Percentiles rank a stretch among this genome's conserved stretches.
Conservation (phyloP, 2,329 filamentous ascomycete species). For the Magnaporthales sp. region DNA sequence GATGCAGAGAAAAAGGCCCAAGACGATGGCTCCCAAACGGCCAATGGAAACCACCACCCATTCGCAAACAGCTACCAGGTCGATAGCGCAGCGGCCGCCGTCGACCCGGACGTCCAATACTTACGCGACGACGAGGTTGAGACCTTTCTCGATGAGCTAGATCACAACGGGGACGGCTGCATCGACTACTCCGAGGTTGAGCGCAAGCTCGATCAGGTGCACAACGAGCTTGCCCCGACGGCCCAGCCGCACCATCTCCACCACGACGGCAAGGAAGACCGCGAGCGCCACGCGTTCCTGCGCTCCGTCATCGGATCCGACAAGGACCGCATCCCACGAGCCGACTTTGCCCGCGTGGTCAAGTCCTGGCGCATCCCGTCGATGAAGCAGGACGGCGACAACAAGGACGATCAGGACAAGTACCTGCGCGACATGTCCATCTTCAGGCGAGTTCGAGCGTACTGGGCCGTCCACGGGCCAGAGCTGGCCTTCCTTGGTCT, state of each 20-base stretch:
- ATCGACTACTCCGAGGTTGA: conserved; percentile 45
- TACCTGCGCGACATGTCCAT: conserved; percentile 35
- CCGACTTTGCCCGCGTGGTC: conserved; percentile 35
- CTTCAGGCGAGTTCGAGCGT: conserved; percentile 37
- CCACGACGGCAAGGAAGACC: conserved; percentile 23
- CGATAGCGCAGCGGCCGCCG: not conserved
- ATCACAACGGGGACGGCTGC: conserved; percentile 39
- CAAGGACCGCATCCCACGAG: conserved; percentile 31
- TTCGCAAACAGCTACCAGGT: not conserved
- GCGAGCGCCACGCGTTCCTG: conserved; percentile 41
- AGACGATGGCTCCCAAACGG: not conserved
- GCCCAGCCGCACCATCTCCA: conserved; percentile 32
- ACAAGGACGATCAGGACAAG: conserved; percentile 30
- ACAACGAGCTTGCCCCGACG: conserved; percentile 39
- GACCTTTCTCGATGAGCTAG: conserved; percentile 42
- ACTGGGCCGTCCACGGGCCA: conserved; percentile 47
- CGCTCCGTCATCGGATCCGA: conserved; percentile 37
- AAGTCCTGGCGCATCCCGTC: conserved; percentile 38
- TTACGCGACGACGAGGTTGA: conserved; percentile 40
- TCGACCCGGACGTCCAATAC: conserved; percentile 18
- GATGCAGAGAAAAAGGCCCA: not conserved
- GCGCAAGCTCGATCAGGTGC: conserved; percentile 41
- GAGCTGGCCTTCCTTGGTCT: conserved; percentile 39
- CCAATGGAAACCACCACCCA: not conserved
- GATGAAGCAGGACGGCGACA: conserved; percentile 35